Conservation (phyloP, 2,329 filamentous ascomycete species). For the Blastomyces silverae region DNA sequence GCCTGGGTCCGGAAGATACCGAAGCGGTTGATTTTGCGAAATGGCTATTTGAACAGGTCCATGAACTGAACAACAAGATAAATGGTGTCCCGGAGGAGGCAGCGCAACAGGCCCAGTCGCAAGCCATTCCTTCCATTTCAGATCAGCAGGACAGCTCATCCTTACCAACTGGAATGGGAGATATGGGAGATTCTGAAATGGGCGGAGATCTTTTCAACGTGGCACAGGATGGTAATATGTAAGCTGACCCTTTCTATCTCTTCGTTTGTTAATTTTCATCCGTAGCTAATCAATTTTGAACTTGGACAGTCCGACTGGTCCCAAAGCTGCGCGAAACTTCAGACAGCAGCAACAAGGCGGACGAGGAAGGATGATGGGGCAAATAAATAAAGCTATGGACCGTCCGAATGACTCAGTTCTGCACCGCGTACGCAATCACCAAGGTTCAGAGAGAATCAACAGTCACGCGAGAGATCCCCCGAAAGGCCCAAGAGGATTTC, state of each 20-base stretch:
- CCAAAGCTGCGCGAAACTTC: slow-evolving; percentile 85
- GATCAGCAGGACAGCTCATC: slow-evolving; percentile 31
- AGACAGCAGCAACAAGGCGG: slow-evolving; percentile 45
- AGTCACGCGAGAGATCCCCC: slow-evolving; percentile 64
- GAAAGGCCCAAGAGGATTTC: slow-evolving; percentile 60
- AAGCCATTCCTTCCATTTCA: slow-evolving; percentile 33
- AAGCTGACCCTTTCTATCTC: slow-evolving; percentile 20
- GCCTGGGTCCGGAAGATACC: slow-evolving; percentile 73
- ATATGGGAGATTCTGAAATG: slow-evolving; percentile 66
- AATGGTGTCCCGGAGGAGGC: slow-evolving; percentile 45
- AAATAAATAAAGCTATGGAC: slow-evolving; percentile 77
- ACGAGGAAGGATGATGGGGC: slow-evolving; percentile 75
- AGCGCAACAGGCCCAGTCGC: slow-evolving; percentile 22
- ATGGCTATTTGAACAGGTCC: slow-evolving; percentile 91
- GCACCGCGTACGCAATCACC: slow-evolving; percentile 68
- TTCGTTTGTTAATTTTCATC: not conserved
- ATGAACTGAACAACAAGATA: slow-evolving; percentile 56
- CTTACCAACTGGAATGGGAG: slow-evolving; percentile 22
- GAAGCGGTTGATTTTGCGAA: slow-evolving; percentile 74
- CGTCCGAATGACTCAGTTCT: slow-evolving; percentile 66
- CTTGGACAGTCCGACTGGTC: slow-evolving; percentile 71
- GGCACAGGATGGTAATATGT: slow-evolving; percentile 37
- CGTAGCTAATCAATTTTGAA: slow-evolving; percentile 4
- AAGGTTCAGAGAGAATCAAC: slow-evolving; percentile 73
- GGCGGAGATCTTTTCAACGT: slow-evolving; percentile 46